Evolutionary conservation across 192 early-diverging fungal genomes (phyloP).

Genomic region (Oehlia diaphana): DNA sequence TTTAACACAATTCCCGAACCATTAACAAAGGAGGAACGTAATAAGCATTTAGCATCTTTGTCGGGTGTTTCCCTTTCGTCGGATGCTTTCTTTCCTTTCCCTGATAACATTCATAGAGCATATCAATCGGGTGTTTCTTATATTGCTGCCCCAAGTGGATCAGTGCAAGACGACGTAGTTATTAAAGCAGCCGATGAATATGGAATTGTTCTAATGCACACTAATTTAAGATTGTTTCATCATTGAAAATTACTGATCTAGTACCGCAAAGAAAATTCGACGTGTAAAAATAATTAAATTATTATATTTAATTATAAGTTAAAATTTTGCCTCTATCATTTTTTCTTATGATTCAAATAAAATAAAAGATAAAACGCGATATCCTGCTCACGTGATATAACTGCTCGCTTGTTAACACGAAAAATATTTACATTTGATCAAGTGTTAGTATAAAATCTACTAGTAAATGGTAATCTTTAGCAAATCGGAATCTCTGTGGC

Average conservation of each 20-base stretch:
- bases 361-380: too few relatives aligned
- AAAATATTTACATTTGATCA: too few relatives aligned
- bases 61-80: conserved; percentile 81
- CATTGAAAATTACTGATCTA: conserved; percentile 56
- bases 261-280: too few relatives aligned
- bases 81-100: conserved; percentile 99
- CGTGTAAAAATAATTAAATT: too few relatives aligned
- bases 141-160: conserved; percentile 90
- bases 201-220: conserved; percentile 84
- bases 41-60: conserved; percentile 69
- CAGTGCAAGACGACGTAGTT: conserved; percentile 85
- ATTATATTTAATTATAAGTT: too few relatives aligned
- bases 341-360: too few relatives aligned
- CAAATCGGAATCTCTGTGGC: too few relatives aligned
- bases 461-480: too few relatives aligned
- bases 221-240: conserved; percentile 92
- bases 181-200: conserved; percentile 80
- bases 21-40: conserved; percentile 79
- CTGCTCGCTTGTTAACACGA: too few relatives aligned
- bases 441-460: too few relatives aligned
- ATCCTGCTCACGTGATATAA: too few relatives aligned
- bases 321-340: too few relatives aligned
- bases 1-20: conserved; percentile 81
- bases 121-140: conserved; percentile 80
- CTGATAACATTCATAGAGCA: conserved; percentile 91